A percentile compares a stretch with the other conserved stretches of the same genome.
These are phyloP conservation scores for Penicillium nordicum DNA, from an alignment of 2,329 filamentous ascomycete species.

Conservation along the genomic window DNA sequence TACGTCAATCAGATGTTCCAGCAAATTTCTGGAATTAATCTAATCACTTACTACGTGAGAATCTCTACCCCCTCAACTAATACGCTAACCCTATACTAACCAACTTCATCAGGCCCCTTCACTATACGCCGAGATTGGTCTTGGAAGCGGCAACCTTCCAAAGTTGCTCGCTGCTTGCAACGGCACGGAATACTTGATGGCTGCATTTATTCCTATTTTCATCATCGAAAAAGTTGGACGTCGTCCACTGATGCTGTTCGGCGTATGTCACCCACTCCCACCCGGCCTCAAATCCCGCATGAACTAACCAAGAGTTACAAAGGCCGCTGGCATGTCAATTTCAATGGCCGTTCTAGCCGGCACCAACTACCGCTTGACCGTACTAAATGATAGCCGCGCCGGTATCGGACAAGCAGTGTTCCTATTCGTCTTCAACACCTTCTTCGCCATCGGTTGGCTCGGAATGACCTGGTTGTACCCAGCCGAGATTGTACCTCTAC, in stretches of 20 bases:
- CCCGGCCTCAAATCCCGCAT: too few species aligned
- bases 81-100: neutral
- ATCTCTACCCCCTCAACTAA: rapidly evolving
- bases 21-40: conserved; percentile 41
- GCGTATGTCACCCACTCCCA: conserved; percentile 33
- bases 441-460: conserved; percentile 61
- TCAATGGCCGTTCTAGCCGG: conserved; percentile 59
- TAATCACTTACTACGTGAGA: conserved; percentile 40
- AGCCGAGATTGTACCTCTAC: conserved; percentile 53
- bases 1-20: conserved; percentile 55
- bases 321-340: conserved; percentile 53
- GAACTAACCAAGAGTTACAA: neutral
- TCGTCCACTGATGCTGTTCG: conserved; percentile 68
- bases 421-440: conserved; percentile 61
- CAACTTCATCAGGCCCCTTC: conserved; percentile 11
- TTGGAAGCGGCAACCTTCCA: conserved; percentile 15
- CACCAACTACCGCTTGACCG: conserved; percentile 28
- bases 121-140: conserved; percentile 21
- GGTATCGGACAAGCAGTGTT: conserved; percentile 50
- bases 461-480: conserved; percentile 62
- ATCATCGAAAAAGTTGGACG: conserved; percentile 50
- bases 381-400: conserved; percentile 32
- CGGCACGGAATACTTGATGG: conserved; percentile 50
- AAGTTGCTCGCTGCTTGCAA: conserved; percentile 47
- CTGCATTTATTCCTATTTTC: conserved; percentile 47